phyloP scores from a whole-genome alignment of 345 rosid species.

The Diplotaxis tenuifolia region DNA sequence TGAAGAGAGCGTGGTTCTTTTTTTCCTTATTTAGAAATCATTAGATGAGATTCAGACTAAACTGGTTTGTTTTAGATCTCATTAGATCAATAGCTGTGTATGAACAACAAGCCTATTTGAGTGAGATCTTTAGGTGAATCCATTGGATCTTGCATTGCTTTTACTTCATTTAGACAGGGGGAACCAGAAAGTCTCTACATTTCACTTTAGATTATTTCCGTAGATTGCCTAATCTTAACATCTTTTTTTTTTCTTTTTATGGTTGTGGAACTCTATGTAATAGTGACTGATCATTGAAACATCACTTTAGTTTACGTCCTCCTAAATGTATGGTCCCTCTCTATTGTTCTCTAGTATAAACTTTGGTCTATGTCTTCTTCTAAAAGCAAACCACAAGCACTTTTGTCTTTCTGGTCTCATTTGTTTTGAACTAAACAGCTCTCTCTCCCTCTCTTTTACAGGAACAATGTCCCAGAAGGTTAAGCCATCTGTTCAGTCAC shows the following conservation, averaged over 20 bases:
- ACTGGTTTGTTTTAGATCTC: slow-evolving; percentile 15
- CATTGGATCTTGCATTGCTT: slow-evolving; percentile 31
- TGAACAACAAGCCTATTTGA: neutral
- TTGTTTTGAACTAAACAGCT: slow-evolving; percentile 32
- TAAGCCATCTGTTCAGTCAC: slow-evolving; percentile 53
- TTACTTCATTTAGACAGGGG: slow-evolving; percentile 3
- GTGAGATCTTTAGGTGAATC: neutral
- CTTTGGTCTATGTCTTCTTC: slow-evolving; percentile 42
- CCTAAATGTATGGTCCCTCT: slow-evolving; percentile 50
- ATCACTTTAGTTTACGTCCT: slow-evolving; percentile 42
- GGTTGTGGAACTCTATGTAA: slow-evolving; percentile 31
- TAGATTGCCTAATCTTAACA: slow-evolving; percentile 24
- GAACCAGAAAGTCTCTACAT: slow-evolving; percentile 18
- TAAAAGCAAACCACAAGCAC: slow-evolving; percentile 38
- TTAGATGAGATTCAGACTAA: slow-evolving; percentile 10
- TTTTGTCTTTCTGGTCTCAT: slow-evolving; percentile 36
- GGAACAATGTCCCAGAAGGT: slow-evolving; percentile 57
- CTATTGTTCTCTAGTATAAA: slow-evolving; percentile 37
- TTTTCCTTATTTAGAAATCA: neutral
- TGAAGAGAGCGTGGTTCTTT: neutral
- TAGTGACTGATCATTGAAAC: slow-evolving; percentile 40
- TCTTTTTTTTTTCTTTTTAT: neutral
- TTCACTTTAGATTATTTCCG: slow-evolving; percentile 7
- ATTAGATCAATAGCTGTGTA: slow-evolving; percentile 7
- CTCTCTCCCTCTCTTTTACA: slow-evolving; percentile 33